Evolutionary conservation across 2,329 filamentous ascomycete species (phyloP).

Genomic region (Exophiala bonariae): DNA sequence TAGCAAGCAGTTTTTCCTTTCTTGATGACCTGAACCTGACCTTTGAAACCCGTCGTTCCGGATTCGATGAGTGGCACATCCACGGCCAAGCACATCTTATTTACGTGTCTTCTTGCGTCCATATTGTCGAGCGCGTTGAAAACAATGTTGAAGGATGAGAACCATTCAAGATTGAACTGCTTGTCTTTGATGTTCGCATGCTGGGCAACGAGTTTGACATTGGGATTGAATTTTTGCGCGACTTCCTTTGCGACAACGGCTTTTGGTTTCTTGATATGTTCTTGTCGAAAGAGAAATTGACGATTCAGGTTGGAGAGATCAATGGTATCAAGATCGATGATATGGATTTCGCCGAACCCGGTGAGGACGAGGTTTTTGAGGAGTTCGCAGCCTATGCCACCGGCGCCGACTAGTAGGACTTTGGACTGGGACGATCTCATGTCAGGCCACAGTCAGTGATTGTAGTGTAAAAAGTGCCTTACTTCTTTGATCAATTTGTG

Average conservation of each 20-base stretch:
- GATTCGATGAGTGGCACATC: slow-evolving; percentile 91
- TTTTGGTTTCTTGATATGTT: slow-evolving; percentile 98
- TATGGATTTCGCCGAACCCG: slow-evolving; percentile 88
- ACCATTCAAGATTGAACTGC: slow-evolving; percentile 86
- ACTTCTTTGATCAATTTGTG: slow-evolving; percentile 71
- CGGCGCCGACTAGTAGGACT: slow-evolving; percentile 91
- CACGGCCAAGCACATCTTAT: slow-evolving; percentile 93
- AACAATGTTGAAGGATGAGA: slow-evolving; percentile 74
- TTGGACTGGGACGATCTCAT: slow-evolving; percentile 60
- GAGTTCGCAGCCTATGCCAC: slow-evolving; percentile 95
- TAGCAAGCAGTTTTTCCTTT: slow-evolving; percentile 93
- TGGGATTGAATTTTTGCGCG: slow-evolving; percentile 85
- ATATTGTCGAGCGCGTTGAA: slow-evolving; percentile 98
- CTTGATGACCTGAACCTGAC: slow-evolving; percentile 95
- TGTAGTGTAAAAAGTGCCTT: slow-evolving; percentile 23
- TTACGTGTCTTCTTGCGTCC: slow-evolving; percentile 90
- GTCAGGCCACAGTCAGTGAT: slow-evolving; percentile 1
- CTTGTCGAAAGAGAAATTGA: slow-evolving; percentile 93
- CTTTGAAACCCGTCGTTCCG: slow-evolving; percentile 95
- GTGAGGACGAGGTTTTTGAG: slow-evolving; percentile 93
- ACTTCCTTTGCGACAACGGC: slow-evolving; percentile 91
- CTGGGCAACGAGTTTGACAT: slow-evolving; percentile 80
- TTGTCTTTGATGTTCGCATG: slow-evolving; percentile 94
- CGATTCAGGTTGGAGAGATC: slow-evolving; percentile 97
- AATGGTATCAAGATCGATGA: slow-evolving; percentile 97